Base-by-base conservation (phyloP, 2,329 filamentous ascomycete species). In the Colletotrichum melonis region DNA sequence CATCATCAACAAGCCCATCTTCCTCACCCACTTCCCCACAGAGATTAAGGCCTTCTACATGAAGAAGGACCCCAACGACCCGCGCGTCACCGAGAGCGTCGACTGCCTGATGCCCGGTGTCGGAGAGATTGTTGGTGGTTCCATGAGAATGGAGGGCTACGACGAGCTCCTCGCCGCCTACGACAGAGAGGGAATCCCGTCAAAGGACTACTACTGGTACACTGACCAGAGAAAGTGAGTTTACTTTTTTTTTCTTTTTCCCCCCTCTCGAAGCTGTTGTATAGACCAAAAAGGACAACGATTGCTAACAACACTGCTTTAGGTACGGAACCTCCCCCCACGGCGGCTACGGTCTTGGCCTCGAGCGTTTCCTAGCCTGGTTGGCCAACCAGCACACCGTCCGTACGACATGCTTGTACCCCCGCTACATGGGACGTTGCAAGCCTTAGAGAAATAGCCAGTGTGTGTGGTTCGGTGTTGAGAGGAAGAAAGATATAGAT, bases 41-140 rank as follows among this genome's bases (percentile, higher is more conserved):
- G 95, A 96, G 86, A 98, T 99, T 89, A 99, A 99, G 89, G 94
- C 97, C 1, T 99, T 99, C 84, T 99, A 99, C 89, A 99, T 99
- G 97, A 93, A 95, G 85, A 95, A 93, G 85, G 97, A 96, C 78
- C 87, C 88, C 56, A 84, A 89, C 35, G 97, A 99, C 81, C 86
- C 84, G 35, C 90, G 95, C 30, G 95, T 98, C 32, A 99, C 97
- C 0, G 96, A 99, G 88, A 95, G 92, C 75, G 96, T 98, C 16
- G 97, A 99, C 80, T 87, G 88, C 63, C 82, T 92, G 76, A 90
- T 99, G 95, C 97, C 97, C 12, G 95, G 95, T 77, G 97, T 99
- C 30, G 97, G 97, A 73, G 97, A 98, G 88, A 98, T 98, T 80
- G 95, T 98, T 2, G 96, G 97, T 75, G 97, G 96, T 5, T 95